A percentile compares a stretch with the other conserved stretches of the same genome.
Evolutionary conservation across 441 rosid genomes (phyloP).

Genomic region (Pelargonium cotyledonis): DNA sequence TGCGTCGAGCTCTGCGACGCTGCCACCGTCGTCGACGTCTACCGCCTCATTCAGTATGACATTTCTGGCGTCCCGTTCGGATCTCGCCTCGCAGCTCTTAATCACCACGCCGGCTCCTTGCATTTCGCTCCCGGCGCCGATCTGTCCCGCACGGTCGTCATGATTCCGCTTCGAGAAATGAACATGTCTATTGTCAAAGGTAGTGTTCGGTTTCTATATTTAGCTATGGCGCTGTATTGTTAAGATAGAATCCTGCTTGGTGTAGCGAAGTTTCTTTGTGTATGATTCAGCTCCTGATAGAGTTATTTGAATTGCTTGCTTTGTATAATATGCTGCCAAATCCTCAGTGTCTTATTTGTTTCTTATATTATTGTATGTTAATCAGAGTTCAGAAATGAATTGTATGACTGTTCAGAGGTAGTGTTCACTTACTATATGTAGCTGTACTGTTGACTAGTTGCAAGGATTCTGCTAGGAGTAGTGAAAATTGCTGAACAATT

Average conservation of each 20-base stretch:
- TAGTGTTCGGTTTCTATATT: constrained; percentile 7
- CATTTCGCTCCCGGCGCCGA: constrained; percentile 68
- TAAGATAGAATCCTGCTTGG: background rate
- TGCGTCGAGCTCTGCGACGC: constrained; percentile 19
- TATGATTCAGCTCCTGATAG: background rate
- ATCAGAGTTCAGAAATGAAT: no score
- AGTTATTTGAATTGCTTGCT: background rate
- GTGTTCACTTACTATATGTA: background rate
- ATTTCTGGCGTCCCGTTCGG: constrained; percentile 82
- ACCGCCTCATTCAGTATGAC: constrained; percentile 92
- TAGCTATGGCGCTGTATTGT: background rate
- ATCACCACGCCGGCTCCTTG: constrained; percentile 82
- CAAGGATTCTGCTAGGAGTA: background rate
- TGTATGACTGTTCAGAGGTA: constrained; percentile 12
- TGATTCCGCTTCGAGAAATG: constrained; percentile 73
- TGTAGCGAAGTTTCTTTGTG: background rate
- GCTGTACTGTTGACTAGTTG: background rate
- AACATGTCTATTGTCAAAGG: constrained; percentile 63
- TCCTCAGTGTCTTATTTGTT: background rate
- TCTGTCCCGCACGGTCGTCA: constrained; percentile 79
- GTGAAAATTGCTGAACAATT: background rate
- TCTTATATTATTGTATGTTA: no score
- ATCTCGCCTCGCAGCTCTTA: constrained; percentile 80
- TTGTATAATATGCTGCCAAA: background rate
- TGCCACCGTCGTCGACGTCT: constrained; percentile 85